Base-by-base conservation (phyloP, 495 filamentous ascomycete genomes). In the Parmelia sp. region DNA sequence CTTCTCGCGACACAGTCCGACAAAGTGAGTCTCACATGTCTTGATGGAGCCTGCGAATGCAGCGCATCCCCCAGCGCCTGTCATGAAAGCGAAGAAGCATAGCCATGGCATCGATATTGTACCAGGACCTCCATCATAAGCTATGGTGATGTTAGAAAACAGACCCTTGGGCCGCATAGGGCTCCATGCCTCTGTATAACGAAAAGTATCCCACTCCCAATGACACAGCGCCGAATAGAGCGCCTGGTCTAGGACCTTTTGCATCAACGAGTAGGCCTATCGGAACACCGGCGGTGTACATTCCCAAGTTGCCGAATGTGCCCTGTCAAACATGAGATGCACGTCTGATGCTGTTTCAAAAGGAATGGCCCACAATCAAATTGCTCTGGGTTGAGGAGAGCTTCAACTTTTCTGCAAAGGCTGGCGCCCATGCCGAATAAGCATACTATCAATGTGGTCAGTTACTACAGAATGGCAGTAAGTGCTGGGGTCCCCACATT, bases 361-460 rank as follows among this genome's bases (percentile, higher is more conserved):
- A 62, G 42, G 72, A 29, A 55, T 33, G 33, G 55, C 85, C 72
- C 78, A 90, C 88, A 70, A 98, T 95, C 63, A 97, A 71, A 74
- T 97, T 97, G 75, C 82, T 89, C 74, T 96, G 83, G 33, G 92
- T 97, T 31, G 94, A 88, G 4, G 90, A 90, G 59, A 97, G 85
- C 74, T 89, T 84, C 75, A 98, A 80, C 64, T 81, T 84, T 65
- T 92, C 86, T 31, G 92, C 92, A 70, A 97, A 96, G 74, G 96
- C 91, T 21, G 94, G 94, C 35, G 88, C 93, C 91, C 95, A 98
- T 76, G 94, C 95, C 61, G 92, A 96, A 72, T 97, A 98, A 67
- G 92, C 95, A 84, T 98, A 98, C 92, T 96, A 69, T 59, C 21
- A 12, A 29, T 47, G 27, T 42, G 25, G 58, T 72, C 37, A 70